A percentile compares a stretch with the other conserved stretches of the same genome.
Evolutionary conservation across 257 asterid species (phyloP).

Genomic region (Rehmannia glutinosa): DNA sequence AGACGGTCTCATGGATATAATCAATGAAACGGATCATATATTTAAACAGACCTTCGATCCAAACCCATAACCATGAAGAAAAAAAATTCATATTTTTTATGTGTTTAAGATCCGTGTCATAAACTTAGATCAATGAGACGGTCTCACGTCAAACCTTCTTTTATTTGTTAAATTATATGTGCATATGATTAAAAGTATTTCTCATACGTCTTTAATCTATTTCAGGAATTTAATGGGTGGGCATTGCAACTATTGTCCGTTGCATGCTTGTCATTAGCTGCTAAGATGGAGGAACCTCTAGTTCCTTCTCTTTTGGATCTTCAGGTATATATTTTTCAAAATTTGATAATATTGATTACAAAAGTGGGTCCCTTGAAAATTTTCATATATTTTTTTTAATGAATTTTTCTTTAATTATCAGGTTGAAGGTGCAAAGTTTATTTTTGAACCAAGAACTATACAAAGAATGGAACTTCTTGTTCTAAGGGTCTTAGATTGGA

Average conservation of each 20-base stretch:
- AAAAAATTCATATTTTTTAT: too few relatives aligned
- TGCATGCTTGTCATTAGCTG: conserved; percentile 94
- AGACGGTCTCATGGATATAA: too few relatives aligned
- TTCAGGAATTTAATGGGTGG: conserved; percentile 79
- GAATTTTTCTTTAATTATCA: conserved; percentile 12
- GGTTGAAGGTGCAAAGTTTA: conserved; percentile 82
- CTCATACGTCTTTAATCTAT: neutral
- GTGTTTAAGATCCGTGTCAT: too few relatives aligned
- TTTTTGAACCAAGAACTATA: conserved; percentile 76
- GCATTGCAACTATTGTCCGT: conserved; percentile 79
- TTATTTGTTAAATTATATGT: too few relatives aligned
- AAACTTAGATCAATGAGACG: too few relatives aligned
- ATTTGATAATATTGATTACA: neutral
- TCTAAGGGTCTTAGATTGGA: conserved; percentile 76
- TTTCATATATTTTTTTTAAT: neutral
- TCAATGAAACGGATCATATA: too few relatives aligned
- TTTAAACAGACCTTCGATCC: too few relatives aligned
- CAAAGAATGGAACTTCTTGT: conserved; percentile 91
- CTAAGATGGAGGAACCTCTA: conserved; percentile 92
- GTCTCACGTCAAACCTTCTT: too few relatives aligned
- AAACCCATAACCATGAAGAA: too few relatives aligned
- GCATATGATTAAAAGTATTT: neutral
- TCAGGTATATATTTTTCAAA: conserved; percentile 48
- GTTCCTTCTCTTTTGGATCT: conserved; percentile 90
- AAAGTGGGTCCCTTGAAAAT: too few relatives aligned